Evolutionary conservation across 805 yeast genomes (phyloP), one percentile per base, ranked within the genome.

Genomic region (Torulaspora indica): DNA sequence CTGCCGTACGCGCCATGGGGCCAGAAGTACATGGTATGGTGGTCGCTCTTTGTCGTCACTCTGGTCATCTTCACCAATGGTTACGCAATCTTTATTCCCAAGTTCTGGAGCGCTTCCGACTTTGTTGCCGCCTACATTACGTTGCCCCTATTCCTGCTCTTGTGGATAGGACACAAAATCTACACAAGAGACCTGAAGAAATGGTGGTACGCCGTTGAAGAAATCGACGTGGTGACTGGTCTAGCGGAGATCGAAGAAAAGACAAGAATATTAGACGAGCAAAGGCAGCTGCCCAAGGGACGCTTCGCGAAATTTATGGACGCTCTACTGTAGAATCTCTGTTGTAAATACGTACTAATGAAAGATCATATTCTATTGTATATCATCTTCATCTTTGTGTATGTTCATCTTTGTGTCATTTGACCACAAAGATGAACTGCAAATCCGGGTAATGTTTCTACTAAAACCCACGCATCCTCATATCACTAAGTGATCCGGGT

Each of bases 111-210:
- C 10, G 73, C 63, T 1, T 62, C 76, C 5, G 81, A 80, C 60
- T 83, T 83, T 54, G 65, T 83, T 40, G 89, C 90, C 27, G 84
- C 89, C 8, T 83, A 83, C 63, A 71, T 83, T 47, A 82, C 88
- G 0, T 58, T 83, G 31, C 65, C 65, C 8, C 41, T 63, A 4
- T 60, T 63, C 58, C 60, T 76, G 3, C 65, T 66, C 4, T 66
- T 83, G 35, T 82, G 77, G 61, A 48, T 75, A 35, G 85, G 80
- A 5, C 88, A 82, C 64, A 76, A 77, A 54, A 77, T 71, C 63
- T 64, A 68, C 29, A 69, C 65, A 38, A 72, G 72, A 40, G 45
- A 40, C 20, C 69, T 69, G 64, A 62, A 56, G 35, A 51, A 54
- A 38, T 72, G 77, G 71, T 66, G 72, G 47, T 67, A 68, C 18